phyloP scores from a whole-genome alignment of 306 rosid species.

The Inga laurina region DNA sequence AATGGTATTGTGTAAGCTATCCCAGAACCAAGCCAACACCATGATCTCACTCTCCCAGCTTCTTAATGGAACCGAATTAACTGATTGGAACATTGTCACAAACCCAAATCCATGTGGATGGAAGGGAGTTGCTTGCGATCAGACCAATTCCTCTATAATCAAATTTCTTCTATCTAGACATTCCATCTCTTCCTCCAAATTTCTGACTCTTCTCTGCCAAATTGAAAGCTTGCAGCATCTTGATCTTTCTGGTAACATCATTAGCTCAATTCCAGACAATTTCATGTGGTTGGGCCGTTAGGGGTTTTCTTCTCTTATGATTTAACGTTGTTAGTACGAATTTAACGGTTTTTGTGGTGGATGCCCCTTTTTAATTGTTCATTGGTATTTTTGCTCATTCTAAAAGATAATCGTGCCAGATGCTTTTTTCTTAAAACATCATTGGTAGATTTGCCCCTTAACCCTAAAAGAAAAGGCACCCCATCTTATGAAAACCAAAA shows the following conservation, averaged over 20 bases:
- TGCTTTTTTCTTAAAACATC: no score
- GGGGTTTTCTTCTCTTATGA: no score
- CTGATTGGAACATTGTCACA: conserved; percentile 36
- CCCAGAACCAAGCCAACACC: conserved; percentile 48
- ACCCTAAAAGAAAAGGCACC: no score
- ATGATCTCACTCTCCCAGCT: conserved; percentile 42
- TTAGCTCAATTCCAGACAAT: conserved; percentile 47
- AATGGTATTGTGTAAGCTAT: conserved; percentile 48
- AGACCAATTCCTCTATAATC: conserved; percentile 34
- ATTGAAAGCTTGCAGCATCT: conserved; percentile 59
- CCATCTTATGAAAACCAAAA: no score
- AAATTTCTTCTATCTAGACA: conserved; percentile 38
- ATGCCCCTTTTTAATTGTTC: no score
- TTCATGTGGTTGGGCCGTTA: conserved; percentile 30
- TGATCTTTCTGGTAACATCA: conserved; percentile 52
- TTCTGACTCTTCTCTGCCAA: conserved; percentile 54
- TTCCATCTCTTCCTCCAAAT: conserved; percentile 43
- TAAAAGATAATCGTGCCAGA: no score
- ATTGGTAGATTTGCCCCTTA: no score
- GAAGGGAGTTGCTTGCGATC: conserved; percentile 59
- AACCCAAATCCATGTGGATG: conserved; percentile 64
- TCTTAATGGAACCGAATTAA: not conserved
- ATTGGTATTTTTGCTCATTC: no score
- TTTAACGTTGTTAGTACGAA: no score
- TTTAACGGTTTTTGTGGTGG: no score